These are phyloP conservation scores for Geoglossum cookeanum DNA, from an alignment of 2,329 filamentous ascomycete species.

Conservation along the genomic window DNA sequence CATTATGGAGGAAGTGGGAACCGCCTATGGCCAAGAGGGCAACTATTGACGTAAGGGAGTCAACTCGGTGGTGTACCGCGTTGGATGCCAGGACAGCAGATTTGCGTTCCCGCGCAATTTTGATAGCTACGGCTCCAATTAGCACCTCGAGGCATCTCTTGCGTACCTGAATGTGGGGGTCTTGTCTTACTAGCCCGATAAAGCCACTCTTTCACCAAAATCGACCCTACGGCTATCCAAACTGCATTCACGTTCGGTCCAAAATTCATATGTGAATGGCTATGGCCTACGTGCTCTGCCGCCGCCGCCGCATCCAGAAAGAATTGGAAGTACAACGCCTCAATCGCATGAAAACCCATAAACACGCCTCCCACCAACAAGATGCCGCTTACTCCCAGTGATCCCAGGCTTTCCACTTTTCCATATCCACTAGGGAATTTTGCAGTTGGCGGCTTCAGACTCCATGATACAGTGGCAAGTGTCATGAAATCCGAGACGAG, in stretches of 20 bases:
- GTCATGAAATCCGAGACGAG: constrained; percentile 90
- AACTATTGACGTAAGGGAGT: constrained; percentile 87
- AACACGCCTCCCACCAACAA: constrained; percentile 75
- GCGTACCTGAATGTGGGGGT: background rate
- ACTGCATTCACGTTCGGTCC: constrained; percentile 82
- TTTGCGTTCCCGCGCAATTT: constrained; percentile 81
- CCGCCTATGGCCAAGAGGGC: constrained; percentile 77
- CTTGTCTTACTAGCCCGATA: constrained; percentile 73
- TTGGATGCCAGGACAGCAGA: constrained; percentile 93
- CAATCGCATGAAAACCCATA: constrained; percentile 66
- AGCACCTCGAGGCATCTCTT: background rate
- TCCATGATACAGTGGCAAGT: constrained; percentile 84
- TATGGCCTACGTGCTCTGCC: constrained; percentile 32
- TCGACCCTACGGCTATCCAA: constrained; percentile 81
- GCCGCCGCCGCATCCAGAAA: constrained; percentile 43
- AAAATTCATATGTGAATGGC: constrained; percentile 27
- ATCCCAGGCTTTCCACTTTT: constrained; percentile 93
- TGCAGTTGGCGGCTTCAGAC: constrained; percentile 63
- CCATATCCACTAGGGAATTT: constrained; percentile 83
- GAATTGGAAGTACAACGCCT: constrained; percentile 52
- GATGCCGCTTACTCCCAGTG: constrained; percentile 80
- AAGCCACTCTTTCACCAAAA: constrained; percentile 88
- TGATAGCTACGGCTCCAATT: constrained; percentile 48
- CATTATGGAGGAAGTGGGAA: constrained; percentile 68
- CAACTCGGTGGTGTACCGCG: constrained; percentile 87